phyloP scores from a whole-genome alignment of 2,329 filamentous ascomycete genomes.

The Didymella pomorum region DNA sequence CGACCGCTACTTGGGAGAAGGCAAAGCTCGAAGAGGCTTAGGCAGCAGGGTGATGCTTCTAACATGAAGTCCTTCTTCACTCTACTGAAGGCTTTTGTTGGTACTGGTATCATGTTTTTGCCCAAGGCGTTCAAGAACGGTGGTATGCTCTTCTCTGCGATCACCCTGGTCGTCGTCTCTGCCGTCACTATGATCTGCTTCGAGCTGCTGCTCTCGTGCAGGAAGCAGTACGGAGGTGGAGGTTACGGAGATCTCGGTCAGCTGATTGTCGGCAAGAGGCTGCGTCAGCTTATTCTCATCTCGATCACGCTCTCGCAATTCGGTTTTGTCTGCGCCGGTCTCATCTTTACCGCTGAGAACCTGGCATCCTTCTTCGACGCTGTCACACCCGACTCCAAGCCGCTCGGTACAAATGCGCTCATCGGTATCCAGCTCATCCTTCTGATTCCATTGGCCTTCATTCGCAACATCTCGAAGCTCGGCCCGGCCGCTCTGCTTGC shows the following conservation, averaged over 20 bases:
- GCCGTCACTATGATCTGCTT: constrained; percentile 74
- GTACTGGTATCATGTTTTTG: constrained; percentile 82
- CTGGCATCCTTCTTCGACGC: constrained; percentile 72
- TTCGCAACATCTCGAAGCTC: constrained; percentile 78
- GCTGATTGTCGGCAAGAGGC: constrained; percentile 68
- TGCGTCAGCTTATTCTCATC: constrained; percentile 71
- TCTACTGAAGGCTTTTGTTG: constrained; percentile 78
- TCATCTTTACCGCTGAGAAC: constrained; percentile 82
- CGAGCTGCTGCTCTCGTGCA: constrained; percentile 73
- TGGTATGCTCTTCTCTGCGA: constrained; percentile 76
- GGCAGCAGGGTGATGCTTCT: constrained; percentile 67
- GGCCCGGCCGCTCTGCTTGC: constrained; percentile 73
- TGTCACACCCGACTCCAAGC: constrained; percentile 59
- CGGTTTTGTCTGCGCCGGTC: constrained; percentile 78
- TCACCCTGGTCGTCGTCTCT: constrained; percentile 72
- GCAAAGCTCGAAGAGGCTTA: constrained; percentile 59
- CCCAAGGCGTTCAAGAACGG: constrained; percentile 82
- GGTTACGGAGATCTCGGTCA: constrained; percentile 79
- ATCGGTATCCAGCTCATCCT: constrained; percentile 72
- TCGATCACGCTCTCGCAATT: constrained; percentile 79
- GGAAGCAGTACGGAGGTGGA: constrained; percentile 69
- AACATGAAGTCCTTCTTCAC: constrained; percentile 81
- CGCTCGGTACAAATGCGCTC: constrained; percentile 64
- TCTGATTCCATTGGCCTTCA: constrained; percentile 72
- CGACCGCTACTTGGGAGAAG: constrained; percentile 68